These are phyloP conservation scores for Auricularia sp. DNA, from an alignment of 768 basidiomycete genomes.

Conservation along the genomic window DNA sequence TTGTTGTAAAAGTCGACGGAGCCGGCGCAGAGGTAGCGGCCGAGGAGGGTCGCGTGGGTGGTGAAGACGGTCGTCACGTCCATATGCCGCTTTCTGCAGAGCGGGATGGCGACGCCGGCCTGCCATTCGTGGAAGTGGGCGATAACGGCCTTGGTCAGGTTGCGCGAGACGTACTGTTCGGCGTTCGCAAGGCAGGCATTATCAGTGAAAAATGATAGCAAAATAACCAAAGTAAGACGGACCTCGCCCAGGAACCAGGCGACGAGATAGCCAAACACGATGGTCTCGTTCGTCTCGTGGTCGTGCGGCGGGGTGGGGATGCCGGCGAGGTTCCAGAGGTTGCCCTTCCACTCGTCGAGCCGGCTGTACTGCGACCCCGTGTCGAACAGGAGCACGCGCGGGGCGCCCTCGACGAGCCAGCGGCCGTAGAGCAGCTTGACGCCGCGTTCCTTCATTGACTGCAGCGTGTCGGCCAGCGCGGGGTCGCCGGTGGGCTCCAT, in stretches of 20 bases:
- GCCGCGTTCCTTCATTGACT: constrained; percentile 79
- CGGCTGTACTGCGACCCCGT: constrained; percentile 78
- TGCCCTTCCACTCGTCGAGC: constrained; percentile 97
- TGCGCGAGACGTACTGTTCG: constrained; percentile 64
- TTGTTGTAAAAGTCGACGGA: constrained; percentile 99
- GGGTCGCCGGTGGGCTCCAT: constrained; percentile 73
- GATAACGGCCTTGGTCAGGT: constrained; percentile 76
- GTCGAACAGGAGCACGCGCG: constrained; percentile 91
- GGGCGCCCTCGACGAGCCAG: constrained; percentile 97
- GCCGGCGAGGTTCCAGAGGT: constrained; percentile 96
- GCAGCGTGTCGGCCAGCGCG: constrained; percentile 61
- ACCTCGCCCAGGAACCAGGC: constrained; percentile 99
- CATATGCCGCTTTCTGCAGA: constrained; percentile 92
- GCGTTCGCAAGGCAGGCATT: constrained; percentile 10
- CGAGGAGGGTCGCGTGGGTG: constrained; percentile 95
- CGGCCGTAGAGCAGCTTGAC: constrained; percentile 92
- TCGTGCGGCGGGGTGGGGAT: constrained; percentile 96
- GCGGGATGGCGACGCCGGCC: constrained; percentile 87
- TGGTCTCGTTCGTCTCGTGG: constrained; percentile 96
- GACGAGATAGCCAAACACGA: constrained; percentile 94
- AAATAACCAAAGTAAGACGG: constrained; percentile 15
- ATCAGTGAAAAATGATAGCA: neutral
- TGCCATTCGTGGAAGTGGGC: constrained; percentile 99
- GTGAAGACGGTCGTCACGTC: constrained; percentile 99
- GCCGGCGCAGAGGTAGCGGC: constrained; percentile 96